phyloP scores from a whole-genome alignment of 108 stramenopile genomes.

The Skeletonema marinoi region DNA sequence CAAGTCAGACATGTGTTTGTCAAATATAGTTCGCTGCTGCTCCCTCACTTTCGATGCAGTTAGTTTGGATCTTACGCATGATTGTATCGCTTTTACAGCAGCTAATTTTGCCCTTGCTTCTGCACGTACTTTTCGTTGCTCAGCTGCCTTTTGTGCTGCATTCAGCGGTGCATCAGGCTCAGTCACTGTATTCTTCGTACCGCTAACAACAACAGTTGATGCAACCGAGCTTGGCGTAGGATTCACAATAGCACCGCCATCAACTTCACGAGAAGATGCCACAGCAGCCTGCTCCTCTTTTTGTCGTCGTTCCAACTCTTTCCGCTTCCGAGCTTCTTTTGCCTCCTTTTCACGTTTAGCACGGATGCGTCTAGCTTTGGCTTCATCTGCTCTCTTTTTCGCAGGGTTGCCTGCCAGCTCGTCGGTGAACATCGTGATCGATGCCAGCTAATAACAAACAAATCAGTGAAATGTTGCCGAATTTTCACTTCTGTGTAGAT shows the following conservation, averaged over 20 bases:
- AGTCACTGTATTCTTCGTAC: not conserved
- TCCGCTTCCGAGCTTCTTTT: conserved; percentile 39
- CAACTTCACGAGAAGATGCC: not conserved
- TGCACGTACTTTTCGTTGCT: conserved; percentile 70
- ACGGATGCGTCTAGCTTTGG: conserved; percentile 60
- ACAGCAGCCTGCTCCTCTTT: conserved; percentile 3
- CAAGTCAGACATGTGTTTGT: conserved; percentile 66
- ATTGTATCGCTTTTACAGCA: conserved; percentile 59
- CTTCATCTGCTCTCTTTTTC: conserved; percentile 74
- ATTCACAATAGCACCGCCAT: not conserved
- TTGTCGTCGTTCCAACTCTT: conserved; percentile 40
- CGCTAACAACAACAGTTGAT: not conserved
- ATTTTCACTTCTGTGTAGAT: no score
- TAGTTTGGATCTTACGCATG: conserved; percentile 52
- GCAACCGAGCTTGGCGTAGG: not conserved
- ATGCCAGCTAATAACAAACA: no score
- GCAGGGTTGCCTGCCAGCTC: conserved; percentile 73
- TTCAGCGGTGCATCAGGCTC: conserved; percentile 15
- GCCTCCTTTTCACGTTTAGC: conserved; percentile 64
- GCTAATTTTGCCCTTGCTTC: conserved; percentile 40
- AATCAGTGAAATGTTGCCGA: no score
- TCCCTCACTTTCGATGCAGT: conserved; percentile 41
- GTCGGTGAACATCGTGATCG: conserved; percentile 75
- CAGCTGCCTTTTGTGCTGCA: conserved; percentile 63
- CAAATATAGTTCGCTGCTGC: conserved; percentile 43